Percentiles rank a stretch among this genome's conserved stretches.
phyloP scores from a whole-genome alignment of 78 protist species.

The Polysphondylium violaceum region DNA sequence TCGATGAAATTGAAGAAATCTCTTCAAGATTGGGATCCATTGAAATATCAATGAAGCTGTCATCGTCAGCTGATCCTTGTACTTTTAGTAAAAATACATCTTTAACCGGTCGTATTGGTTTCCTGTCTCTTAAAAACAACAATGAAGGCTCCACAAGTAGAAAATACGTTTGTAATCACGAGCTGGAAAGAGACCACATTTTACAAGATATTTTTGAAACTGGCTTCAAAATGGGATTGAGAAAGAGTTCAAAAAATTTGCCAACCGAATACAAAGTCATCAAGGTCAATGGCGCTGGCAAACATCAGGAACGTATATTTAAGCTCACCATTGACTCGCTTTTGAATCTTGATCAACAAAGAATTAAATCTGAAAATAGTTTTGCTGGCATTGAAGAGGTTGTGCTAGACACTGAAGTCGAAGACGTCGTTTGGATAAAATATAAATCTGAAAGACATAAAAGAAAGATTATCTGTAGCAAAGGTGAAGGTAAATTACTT shows the following conservation, averaged over 20 bases:
- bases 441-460: conserved; percentile 60
- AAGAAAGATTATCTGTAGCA: conserved; percentile 54
- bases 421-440: conserved; percentile 75
- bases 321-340: conserved; percentile 78
- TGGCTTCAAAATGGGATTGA: conserved; percentile 64
- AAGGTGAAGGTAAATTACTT: conserved; percentile 64
- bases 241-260: not conserved
- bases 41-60: conserved; percentile 51
- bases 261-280: conserved; percentile 69
- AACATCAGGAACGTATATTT: conserved; percentile 78
- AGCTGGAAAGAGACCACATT: conserved; percentile 78
- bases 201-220: conserved; percentile 79
- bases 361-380: conserved; percentile 69
- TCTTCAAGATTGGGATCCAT: conserved; percentile 20
- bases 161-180: conserved; percentile 61
- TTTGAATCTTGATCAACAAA: conserved; percentile 62
- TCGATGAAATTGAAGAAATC: conserved; percentile 75
- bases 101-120: not conserved
- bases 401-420: conserved; percentile 23
- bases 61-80: not conserved
- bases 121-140: not conserved
- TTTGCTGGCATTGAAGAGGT: conserved; percentile 86
- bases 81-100: not conserved
- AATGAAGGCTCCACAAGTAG: not conserved
- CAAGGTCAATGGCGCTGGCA: conserved; percentile 78